phyloP scores from a whole-genome alignment of 139 green algal genomes.

The Haematococcus lacustris region DNA sequence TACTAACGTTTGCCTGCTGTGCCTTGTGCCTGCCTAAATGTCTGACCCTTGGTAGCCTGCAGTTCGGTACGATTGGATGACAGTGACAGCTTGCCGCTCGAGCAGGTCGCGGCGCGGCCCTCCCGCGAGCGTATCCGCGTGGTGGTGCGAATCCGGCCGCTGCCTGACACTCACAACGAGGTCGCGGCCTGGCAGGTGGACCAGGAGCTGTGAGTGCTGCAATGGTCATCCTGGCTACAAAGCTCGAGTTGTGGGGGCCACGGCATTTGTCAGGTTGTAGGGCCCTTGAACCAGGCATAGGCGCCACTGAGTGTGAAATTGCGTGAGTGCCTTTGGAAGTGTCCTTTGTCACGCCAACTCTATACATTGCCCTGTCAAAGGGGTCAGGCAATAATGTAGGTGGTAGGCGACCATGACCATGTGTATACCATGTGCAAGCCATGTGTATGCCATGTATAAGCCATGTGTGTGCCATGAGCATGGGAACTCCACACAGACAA shows the following conservation, averaged over 20 bases:
- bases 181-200: slow-evolving; percentile 13
- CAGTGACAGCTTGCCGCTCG: no score
- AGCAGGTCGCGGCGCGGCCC: no score
- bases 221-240: no score
- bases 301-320: neutral
- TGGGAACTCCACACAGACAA: no score
- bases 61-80: no score
- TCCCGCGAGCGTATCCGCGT: slow-evolving; percentile 20
- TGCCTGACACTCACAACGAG: slow-evolving; percentile 4
- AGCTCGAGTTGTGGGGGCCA: neutral
- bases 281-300: neutral
- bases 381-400: no score
- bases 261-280: neutral
- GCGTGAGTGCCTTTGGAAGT: neutral
- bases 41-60: no score
- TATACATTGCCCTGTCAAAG: no score
- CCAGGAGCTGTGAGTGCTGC: slow-evolving; percentile 5
- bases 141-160: slow-evolving; percentile 18
- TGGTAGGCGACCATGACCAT: neutral
- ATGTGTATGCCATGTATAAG: neutral
- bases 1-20: no score
- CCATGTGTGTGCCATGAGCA: neutral
- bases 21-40: no score
- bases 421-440: neutral
- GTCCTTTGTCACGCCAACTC: neutral